Evolutionary conservation across 1,284 basidiomycete genomes (phyloP).

Genomic region (Abortiporus biennis): DNA sequence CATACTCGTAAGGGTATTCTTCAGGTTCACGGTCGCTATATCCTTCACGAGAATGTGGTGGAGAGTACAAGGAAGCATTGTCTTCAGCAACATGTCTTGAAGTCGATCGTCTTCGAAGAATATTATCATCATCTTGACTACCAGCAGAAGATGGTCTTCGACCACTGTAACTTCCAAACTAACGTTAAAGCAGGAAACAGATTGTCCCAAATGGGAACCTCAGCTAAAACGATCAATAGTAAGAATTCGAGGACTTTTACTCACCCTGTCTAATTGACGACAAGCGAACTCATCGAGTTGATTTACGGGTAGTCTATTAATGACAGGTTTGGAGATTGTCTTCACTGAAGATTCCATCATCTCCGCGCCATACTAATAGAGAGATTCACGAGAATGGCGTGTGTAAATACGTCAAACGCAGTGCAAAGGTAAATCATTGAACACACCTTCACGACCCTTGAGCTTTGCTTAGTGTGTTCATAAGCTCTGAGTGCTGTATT

Average conservation of each 20-base stretch:
- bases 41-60: no score
- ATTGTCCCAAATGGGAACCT: not conserved
- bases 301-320: constrained; percentile 69
- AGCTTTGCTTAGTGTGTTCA: constrained; percentile 73
- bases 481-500: constrained; percentile 68
- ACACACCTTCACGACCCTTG: constrained; percentile 70
- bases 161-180: constrained; percentile 1
- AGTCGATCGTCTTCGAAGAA: no score
- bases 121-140: no score
- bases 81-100: no score
- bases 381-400: not conserved
- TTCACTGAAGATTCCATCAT: constrained; percentile 85
- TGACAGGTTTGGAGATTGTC: constrained; percentile 80
- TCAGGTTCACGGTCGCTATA: not conserved
- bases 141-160: no score
- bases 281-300: constrained; percentile 88
- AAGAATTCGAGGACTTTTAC: constrained; percentile 23
- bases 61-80: no score
- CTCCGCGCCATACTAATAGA: constrained; percentile 72
- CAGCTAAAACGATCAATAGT: constrained; percentile 2
- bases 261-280: constrained; percentile 74
- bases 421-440: no score
- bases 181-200: not conserved
- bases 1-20: not conserved
- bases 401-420: not conserved